Evolutionary conservation across 129 eudicot genomes (phyloP), one percentile per base, ranked within the genome.

Genomic region (Smallanthus sonchifolius): DNA sequence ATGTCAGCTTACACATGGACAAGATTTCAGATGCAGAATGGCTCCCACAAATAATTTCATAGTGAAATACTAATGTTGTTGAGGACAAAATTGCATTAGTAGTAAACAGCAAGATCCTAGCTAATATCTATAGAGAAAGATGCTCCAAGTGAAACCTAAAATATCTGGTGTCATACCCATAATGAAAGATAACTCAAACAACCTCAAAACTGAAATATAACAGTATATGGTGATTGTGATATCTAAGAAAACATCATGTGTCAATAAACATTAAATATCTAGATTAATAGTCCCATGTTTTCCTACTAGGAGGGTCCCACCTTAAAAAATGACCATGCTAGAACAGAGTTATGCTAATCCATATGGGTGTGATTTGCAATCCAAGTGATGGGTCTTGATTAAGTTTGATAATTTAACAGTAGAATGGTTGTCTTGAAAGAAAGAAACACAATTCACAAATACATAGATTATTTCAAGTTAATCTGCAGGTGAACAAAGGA

Each of bases 1-100:
- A 81, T 70, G 81, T 70, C 80, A 67, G 81, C 69, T 66, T 51
- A 76, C 84, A 81, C 84, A 76, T 81, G 84, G 45, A 71, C 73
- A 63, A 39, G 67, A 70, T 36, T 54, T 11, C 74, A 69, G 43
- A 69, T 64, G 69, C 69, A 64, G 28, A 38, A 37, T 64, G 48
- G 69, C 17, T 64, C 69, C 30, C 45, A 36, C 47, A 37, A 36
- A 64, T 15, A 64, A 36, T 64, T n/a, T 64, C 69, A n/a, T 6
- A 8, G 47, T 16, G 6, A 64, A 60, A 64, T 37, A 64, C 30
- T 37, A 11, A 64, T 37, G 13, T n/a, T 28, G 65, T 13, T 4
- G 2, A 9, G 28, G 68, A 63, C 68, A 15, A 35, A 63, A 35
- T 37, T 37, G 68, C 42, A 60, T 30, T 62, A 24, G 44, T 2